phyloP scores from a whole-genome alignment of 192 early-diverging fungal genomes.

The Phlyctochytrium planicorne region DNA sequence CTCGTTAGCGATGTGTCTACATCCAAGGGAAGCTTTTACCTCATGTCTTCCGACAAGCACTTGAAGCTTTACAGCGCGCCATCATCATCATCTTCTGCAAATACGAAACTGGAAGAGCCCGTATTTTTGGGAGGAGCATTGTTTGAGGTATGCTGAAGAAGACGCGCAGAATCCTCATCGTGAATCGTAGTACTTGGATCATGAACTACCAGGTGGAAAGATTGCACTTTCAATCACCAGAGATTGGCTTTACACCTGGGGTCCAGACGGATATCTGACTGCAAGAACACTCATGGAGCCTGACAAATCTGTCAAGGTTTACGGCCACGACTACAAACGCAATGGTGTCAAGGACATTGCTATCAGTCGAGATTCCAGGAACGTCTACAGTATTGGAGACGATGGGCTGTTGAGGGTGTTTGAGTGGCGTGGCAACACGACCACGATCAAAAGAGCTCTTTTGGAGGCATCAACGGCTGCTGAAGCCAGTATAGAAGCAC shows the following conservation, averaged over 20 bases:
- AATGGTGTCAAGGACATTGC: conserved; percentile 42
- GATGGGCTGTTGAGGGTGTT: conserved; percentile 44
- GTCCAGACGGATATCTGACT: conserved; percentile 44
- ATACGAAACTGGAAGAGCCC: conserved; percentile 5
- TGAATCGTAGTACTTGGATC: conserved; percentile 35
- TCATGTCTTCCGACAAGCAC: conserved; percentile 31
- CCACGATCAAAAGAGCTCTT: conserved; percentile 37
- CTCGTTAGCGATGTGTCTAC: conserved; percentile 39
- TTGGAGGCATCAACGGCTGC: conserved; percentile 37
- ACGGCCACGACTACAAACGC: conserved; percentile 40
- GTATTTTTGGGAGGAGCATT: conserved; percentile 28
- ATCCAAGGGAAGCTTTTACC: conserved; percentile 39
- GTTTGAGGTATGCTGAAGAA: conserved; percentile 32
- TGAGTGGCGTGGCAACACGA: conserved; percentile 47
- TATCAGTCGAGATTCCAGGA: conserved; percentile 34
- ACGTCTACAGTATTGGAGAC: conserved; percentile 37
- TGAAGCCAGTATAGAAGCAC: conserved; percentile 16
- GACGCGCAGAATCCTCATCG: background rate
- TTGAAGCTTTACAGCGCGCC: conserved; percentile 38
- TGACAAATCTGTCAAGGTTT: conserved; percentile 41
- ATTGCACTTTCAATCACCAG: conserved; percentile 25
- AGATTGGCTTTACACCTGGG: conserved; percentile 47
- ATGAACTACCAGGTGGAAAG: conserved; percentile 24
- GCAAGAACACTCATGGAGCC: conserved; percentile 51
- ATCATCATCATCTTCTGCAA: background rate